Percentiles rank a stretch among this genome's conserved stretches.
Conservation (phyloP, 495 filamentous ascomycete species). For the Aspergillus conjunctus region DNA sequence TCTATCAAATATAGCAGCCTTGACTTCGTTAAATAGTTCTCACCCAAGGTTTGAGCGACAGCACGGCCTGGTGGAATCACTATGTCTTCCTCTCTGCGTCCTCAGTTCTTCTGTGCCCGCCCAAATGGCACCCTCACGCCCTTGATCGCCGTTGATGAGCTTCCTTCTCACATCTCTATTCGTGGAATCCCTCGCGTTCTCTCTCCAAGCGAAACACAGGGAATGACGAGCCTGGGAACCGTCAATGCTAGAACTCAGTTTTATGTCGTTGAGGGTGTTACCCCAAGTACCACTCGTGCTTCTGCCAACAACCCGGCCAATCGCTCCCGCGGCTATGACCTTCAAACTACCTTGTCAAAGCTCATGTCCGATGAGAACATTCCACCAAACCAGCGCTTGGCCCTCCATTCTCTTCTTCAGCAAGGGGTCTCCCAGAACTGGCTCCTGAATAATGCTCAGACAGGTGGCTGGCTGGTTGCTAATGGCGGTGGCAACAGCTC, state of each 20-base stretch:
- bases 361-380: slow-evolving; percentile 31
- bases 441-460: slow-evolving; percentile 14
- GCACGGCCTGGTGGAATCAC: slow-evolving; percentile 5
- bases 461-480: slow-evolving; percentile 24
- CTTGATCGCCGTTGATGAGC: slow-evolving; percentile 66
- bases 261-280: slow-evolving; percentile 39
- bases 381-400: slow-evolving; percentile 26
- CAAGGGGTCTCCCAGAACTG: slow-evolving; percentile 23
- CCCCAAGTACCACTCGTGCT: slow-evolving; percentile 22
- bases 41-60: not conserved
- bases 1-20: not conserved
- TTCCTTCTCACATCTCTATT: slow-evolving; percentile 48
- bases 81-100: slow-evolving; percentile 35
- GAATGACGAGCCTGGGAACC: slow-evolving; percentile 51
- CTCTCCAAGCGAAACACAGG: slow-evolving; percentile 39
- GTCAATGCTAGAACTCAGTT: slow-evolving; percentile 30
- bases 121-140: slow-evolving; percentile 60
- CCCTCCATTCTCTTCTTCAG: slow-evolving; percentile 27
- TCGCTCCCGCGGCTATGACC: slow-evolving; percentile 26
- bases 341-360: slow-evolving; percentile 28
- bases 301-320: slow-evolving; percentile 6
- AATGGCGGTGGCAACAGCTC: slow-evolving; percentile 11
- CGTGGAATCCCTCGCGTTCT: slow-evolving; percentile 39
- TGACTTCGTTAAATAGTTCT: not conserved
- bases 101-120: slow-evolving; percentile 58